These are phyloP conservation scores for Xylariales sp. DNA, from an alignment of 2,329 filamentous ascomycete genomes.

Conservation along the genomic window DNA sequence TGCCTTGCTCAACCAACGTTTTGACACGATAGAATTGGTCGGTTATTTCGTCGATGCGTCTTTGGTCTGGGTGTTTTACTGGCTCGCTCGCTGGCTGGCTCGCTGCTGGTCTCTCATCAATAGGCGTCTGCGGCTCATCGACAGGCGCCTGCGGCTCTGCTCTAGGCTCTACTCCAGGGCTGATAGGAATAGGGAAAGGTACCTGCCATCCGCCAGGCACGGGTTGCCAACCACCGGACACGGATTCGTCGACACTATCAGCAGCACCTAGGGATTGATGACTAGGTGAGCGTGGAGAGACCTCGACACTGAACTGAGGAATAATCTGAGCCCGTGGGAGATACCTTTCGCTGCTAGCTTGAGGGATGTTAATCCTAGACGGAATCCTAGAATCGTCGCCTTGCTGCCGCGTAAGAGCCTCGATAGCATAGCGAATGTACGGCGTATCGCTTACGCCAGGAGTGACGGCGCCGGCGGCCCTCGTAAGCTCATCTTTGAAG, in stretches of 20 bases:
- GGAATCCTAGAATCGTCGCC: conserved; percentile 67
- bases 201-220: conserved; percentile 9
- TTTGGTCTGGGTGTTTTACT: conserved; percentile 1
- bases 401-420: conserved; percentile 82
- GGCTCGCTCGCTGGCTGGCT: not conserved
- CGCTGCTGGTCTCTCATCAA: not conserved
- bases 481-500: conserved; percentile 65
- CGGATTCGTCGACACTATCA: conserved; percentile 24
- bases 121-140: not conserved
- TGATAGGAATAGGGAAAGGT: conserved; percentile 17
- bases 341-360: conserved; percentile 39
- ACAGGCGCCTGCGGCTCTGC: conserved; percentile 10
- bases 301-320: conserved; percentile 37
- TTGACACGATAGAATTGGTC: conserved; percentile 27
- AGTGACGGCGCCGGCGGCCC: conserved; percentile 67
- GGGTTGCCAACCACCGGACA: conserved; percentile 10
- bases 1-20: conserved; percentile 23
- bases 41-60: conserved; percentile 25
- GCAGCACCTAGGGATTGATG: conserved; percentile 21
- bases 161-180: not conserved
- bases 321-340: conserved; percentile 39
- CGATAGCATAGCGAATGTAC: conserved; percentile 89
- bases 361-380: conserved; percentile 33
- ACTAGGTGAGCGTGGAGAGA: conserved; percentile 25
- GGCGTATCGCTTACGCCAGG: conserved; percentile 86